Percentiles rank a stretch among this genome's conserved stretches.
These are phyloP conservation scores for Polygonum aviculare DNA, from an alignment of 148 eudicot genomes.

Conservation along the genomic window DNA sequence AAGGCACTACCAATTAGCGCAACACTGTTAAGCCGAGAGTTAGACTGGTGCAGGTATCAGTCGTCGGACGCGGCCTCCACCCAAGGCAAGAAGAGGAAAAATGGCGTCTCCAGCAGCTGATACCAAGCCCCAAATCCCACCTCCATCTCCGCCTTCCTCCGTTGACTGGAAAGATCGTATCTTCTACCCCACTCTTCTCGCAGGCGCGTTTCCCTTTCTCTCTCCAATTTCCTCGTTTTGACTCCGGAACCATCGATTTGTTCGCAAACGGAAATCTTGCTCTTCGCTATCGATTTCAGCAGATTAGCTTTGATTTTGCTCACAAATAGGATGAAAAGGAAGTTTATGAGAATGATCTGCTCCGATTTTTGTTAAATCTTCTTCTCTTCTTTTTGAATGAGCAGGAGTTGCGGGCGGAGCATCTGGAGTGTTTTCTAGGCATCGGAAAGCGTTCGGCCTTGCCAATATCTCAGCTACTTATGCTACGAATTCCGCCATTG, in stretches of 20 bases:
- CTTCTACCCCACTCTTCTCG: conserved; percentile 59
- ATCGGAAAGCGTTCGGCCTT: conserved; percentile 58
- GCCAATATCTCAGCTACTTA: conserved; percentile 65
- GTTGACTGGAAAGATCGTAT: conserved; percentile 51
- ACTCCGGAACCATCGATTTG: neutral
- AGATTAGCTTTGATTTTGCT: neutral
- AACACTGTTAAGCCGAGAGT: neutral
- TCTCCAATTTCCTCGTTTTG: conserved; percentile 3
- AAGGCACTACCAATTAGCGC: neutral
- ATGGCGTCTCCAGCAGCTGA: conserved; percentile 16
- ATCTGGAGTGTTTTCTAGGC: conserved; percentile 56
- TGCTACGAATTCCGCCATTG: conserved; percentile 78
- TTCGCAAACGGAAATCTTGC: neutral
- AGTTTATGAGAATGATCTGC: neutral
- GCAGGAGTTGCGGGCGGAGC: conserved; percentile 72
- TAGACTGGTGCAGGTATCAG: neutral
- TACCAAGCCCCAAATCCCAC: conserved; percentile 15
- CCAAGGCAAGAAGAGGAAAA: neutral
- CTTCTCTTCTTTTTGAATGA: neutral
- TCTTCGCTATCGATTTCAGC: neutral
- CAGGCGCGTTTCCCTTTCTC: conserved; percentile 29
- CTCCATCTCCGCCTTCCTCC: conserved; percentile 25
- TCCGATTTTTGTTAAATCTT: neutral
- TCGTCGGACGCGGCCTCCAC: conserved; percentile 6
- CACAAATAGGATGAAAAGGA: neutral